Evolutionary conservation across 257 asterid genomes (phyloP).

Genomic region (Apocynum venetum): DNA sequence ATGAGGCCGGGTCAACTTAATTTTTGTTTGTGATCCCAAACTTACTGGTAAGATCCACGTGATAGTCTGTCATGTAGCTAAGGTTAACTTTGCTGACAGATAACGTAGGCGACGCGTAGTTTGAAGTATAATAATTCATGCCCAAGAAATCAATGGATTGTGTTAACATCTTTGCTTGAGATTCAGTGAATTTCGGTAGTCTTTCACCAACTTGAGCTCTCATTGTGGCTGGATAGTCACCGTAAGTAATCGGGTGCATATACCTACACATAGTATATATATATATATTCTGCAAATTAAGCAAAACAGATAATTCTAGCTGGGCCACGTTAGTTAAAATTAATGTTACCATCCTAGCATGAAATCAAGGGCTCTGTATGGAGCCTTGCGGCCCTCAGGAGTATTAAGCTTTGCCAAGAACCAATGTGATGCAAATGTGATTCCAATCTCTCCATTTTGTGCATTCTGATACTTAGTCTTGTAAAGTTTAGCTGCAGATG

Average conservation of each 20-base stretch:
- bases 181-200: slow-evolving; percentile 23
- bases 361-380: slow-evolving; percentile 25
- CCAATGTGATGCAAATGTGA: slow-evolving; percentile 24
- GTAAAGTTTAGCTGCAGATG: slow-evolving; percentile 9
- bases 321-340: too few species aligned
- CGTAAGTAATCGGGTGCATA: slow-evolving; percentile 25
- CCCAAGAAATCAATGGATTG: slow-evolving; percentile 29
- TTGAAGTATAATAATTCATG: slow-evolving; percentile 20
- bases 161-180: slow-evolving; percentile 16
- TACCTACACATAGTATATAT: slow-evolving; percentile 9
- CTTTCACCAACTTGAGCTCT: slow-evolving; percentile 14
- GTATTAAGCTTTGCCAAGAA: slow-evolving; percentile 21
- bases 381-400: slow-evolving; percentile 23
- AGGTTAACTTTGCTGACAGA: slow-evolving; percentile 13
- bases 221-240: slow-evolving; percentile 25
- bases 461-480: slow-evolving; percentile 12
- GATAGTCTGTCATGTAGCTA: slow-evolving; percentile 26
- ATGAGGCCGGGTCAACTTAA: too few species aligned
- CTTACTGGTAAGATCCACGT: slow-evolving; percentile 21
- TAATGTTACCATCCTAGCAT: slow-evolving; percentile 23
- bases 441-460: slow-evolving; percentile 26
- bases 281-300: too few species aligned
- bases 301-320: too few species aligned
- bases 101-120: slow-evolving; percentile 26
- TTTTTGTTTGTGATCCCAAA: background rate